These are phyloP conservation scores for Chlorella sp. DNA, from an alignment of 139 green algal genomes.

Conservation along the genomic window DNA sequence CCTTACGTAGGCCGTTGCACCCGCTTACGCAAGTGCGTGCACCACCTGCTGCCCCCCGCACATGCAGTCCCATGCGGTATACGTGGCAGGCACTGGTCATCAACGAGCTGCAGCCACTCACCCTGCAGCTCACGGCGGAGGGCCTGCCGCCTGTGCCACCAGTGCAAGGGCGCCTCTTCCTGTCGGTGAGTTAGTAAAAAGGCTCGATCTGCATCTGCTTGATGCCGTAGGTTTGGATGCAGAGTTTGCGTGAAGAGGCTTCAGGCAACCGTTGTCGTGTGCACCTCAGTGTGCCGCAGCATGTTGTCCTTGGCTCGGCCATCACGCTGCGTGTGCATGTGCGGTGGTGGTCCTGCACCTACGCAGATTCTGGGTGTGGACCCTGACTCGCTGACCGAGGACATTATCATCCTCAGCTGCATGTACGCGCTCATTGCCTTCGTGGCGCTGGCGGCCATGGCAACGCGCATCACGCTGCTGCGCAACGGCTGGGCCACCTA, in stretches of 20 bases:
- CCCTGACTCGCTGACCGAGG: background rate
- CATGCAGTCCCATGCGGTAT: too few relatives aligned
- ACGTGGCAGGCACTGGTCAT: conserved; percentile 46
- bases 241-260: too few relatives aligned
- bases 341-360: too few relatives aligned
- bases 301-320: too few relatives aligned
- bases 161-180: conserved; percentile 20
- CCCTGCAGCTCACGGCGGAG: conserved; percentile 15
- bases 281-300: too few relatives aligned
- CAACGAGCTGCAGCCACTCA: conserved; percentile 51
- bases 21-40: too few relatives aligned
- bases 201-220: too few relatives aligned
- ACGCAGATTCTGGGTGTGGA: conserved; percentile 22
- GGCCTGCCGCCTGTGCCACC: conserved; percentile 15
- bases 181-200: conserved; percentile 12
- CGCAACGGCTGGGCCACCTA: background rate
- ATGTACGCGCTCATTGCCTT: conserved; percentile 11
- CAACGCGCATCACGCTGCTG: conserved; percentile 2
- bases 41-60: too few relatives aligned
- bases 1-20: too few relatives aligned
- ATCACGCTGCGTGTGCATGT: too few relatives aligned
- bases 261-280: too few relatives aligned
- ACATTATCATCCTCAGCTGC: conserved; percentile 25
- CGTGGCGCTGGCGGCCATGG: background rate
- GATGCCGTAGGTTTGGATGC: too few relatives aligned